Base-by-base conservation (phyloP, 495 filamentous ascomycete genomes). In the Hypoxylon perforatum region DNA sequence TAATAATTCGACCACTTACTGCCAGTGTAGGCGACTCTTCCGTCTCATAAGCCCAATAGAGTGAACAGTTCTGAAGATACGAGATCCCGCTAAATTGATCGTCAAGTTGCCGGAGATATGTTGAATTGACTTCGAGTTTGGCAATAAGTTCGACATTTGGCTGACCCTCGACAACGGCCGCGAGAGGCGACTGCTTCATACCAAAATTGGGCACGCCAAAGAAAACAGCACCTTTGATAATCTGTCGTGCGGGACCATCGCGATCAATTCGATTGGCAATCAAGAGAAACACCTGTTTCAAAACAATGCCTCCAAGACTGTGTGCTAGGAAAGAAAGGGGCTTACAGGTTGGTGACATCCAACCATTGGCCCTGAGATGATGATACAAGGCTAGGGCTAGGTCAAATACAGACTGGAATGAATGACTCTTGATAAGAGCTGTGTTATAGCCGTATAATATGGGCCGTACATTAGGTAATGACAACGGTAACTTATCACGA, bases 231-330 rank as follows among this genome's bases (percentile, higher is more conserved):
- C 75, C 75, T 50, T 46, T 63, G 14, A 71, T 46, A 1, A 42
- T 30, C 18, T 53, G 28, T 8, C 61, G 56, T 30, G 72, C 64
- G 25, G 36, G 62, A 10, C 15, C 21, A 41, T 54, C 56, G 0
- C 41, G 58, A 2, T 63, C 48, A 47, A 44, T 39, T n/a, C 54
- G 55, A 25, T 23, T 54, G 19, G 62, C 62, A 17, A 65, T 53
- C 35, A 28, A 70, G 39, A 67, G 30, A 21, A 76, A 28, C 4
- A 68, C 64, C 28, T 76, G 52, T 48, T 78, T 77, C 19, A 76
- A 53, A 0, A 79, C 54, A 8, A 80, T 63, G 0, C 77, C 77
- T 3, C 77, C 76, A 19, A 78, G 38, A 46, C 77, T 78, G 39
- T 80, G 77, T 19, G 72, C 71, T 14, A 80, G 52, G 50, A 78